These are phyloP conservation scores for Myxozyma neglecta DNA, from an alignment of 805 yeast species.

Conservation along the genomic window DNA sequence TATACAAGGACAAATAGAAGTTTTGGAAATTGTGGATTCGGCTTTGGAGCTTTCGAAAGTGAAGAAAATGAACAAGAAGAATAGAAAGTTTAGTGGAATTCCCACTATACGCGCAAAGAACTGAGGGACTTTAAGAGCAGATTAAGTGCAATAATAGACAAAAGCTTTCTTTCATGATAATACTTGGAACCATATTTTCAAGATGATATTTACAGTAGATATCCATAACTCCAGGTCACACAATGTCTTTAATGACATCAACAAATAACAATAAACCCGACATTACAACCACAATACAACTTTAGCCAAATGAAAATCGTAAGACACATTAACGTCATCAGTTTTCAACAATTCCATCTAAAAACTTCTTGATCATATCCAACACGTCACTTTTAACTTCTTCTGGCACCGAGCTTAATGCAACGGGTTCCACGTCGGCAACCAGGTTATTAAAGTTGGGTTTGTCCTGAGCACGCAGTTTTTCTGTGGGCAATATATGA, in stretches of 20 bases:
- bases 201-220: neutral
- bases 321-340: neutral
- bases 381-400: slow-evolving; percentile 61
- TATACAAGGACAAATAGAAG: slow-evolving; percentile 21
- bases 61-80: neutral
- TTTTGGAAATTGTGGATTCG: slow-evolving; percentile 22
- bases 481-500: slow-evolving; percentile 32
- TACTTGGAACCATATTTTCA: neutral
- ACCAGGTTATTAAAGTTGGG: slow-evolving; percentile 57
- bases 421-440: slow-evolving; percentile 59
- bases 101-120: neutral
- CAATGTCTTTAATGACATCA: neutral
- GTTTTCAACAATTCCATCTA: slow-evolving; percentile 31
- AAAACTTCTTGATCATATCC: slow-evolving; percentile 49
- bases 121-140: neutral
- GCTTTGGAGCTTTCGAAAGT: slow-evolving; percentile 12
- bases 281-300: neutral
- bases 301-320: neutral
- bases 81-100: neutral
- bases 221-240: no score
- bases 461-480: slow-evolving; percentile 45
- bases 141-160: neutral
- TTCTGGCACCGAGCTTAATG: slow-evolving; percentile 67
- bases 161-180: neutral
- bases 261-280: neutral